Evolutionary conservation across 176 grass and related monocot species (phyloP).

Genomic region (Rhynchospora pubera): DNA sequence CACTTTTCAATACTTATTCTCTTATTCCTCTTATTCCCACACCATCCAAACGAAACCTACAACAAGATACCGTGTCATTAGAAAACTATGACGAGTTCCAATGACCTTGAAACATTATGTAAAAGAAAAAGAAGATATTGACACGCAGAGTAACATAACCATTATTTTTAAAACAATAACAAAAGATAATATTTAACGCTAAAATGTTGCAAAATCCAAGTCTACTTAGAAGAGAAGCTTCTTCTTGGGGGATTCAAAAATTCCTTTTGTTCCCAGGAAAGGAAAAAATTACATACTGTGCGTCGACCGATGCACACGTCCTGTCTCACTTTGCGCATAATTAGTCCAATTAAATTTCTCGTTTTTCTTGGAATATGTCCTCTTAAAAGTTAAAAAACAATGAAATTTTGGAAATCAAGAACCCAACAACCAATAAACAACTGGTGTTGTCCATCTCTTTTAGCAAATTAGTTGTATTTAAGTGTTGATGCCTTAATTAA

Average conservation of each 20-base stretch:
- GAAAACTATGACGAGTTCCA: background rate
- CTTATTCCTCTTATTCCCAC: no score
- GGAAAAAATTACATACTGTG: background rate
- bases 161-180: background rate
- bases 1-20: no score
- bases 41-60: no score
- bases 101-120: background rate
- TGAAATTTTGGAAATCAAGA: background rate
- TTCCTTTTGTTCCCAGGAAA: background rate
- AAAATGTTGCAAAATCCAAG: background rate
- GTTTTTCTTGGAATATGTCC: background rate
- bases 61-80: background rate
- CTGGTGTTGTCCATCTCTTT: background rate
- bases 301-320: background rate
- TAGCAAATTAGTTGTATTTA: background rate
- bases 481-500: conserved; percentile 7
- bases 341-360: background rate
- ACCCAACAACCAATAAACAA: conserved; percentile 8
- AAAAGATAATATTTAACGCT: background rate
- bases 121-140: background rate
- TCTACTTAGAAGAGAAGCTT: background rate
- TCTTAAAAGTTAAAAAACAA: background rate
- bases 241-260: conserved; percentile 2
- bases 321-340: background rate
- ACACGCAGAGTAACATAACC: background rate